Conservation (phyloP, 179 eudicot genomes). For the Beta macrorhiza region DNA sequence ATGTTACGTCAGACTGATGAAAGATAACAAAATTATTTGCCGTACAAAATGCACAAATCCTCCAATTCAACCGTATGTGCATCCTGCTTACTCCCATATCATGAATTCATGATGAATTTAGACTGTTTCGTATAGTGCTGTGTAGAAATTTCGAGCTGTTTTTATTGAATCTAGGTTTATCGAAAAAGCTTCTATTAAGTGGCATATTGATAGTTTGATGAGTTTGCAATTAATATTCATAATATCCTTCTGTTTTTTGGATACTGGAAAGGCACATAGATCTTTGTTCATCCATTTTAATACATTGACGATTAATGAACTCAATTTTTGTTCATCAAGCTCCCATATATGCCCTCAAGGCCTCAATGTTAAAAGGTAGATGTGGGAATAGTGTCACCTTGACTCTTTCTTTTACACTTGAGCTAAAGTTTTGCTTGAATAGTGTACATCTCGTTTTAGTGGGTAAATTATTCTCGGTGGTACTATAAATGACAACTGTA, state of each 20-base stretch:
- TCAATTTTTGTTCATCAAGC: background rate
- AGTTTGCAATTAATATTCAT: background rate
- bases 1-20: constrained; percentile 34
- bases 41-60: constrained; percentile 42
- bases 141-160: background rate
- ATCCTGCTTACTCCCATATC: background rate
- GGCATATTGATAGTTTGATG: background rate
- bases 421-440: background rate
- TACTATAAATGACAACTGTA: background rate
- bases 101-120: background rate
- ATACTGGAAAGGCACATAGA: background rate
- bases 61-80: constrained; percentile 45
- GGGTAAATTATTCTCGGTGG: background rate
- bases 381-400: background rate
- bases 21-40: constrained; percentile 48
- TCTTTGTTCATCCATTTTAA: background rate
- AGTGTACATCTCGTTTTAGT: too few relatives aligned
- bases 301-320: too few relatives aligned
- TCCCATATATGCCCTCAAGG: background rate
- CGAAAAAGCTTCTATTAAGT: background rate
- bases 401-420: background rate
- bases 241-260: background rate
- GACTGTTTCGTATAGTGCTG: background rate
- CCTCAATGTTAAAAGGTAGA: background rate
- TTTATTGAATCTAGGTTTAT: background rate